phyloP scores from a whole-genome alignment of 73 alveolate species.

The Stentor coeruleus region DNA sequence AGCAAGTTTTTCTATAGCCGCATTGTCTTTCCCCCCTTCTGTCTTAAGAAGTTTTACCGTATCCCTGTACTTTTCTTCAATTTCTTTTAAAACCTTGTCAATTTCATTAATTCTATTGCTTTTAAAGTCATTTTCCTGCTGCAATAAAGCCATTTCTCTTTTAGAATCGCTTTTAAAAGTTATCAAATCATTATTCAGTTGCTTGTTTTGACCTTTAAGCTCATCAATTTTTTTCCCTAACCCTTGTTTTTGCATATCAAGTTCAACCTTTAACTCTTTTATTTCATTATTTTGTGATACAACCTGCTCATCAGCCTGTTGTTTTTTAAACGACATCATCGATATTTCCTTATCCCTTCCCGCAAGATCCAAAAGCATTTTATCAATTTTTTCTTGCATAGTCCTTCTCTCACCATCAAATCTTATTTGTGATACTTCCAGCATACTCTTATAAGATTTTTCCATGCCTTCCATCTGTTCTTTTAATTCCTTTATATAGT shows the following conservation, averaged over 20 bases:
- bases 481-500: neutral
- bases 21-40: constrained; percentile 1
- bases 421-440: neutral
- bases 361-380: constrained; percentile 47
- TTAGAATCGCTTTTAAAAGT: constrained; percentile 5
- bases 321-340: constrained; percentile 62
- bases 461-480: neutral
- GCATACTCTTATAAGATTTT: no score
- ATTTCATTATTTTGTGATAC: constrained; percentile 88
- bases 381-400: constrained; percentile 57
- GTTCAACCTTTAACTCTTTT: constrained; percentile 61
- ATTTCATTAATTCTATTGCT: neutral
- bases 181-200: neutral
- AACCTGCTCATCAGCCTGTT: constrained; percentile 55
- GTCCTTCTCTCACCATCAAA: constrained; percentile 50
- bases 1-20: neutral
- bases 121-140: constrained; percentile 23
- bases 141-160: constrained; percentile 1
- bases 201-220: neutral
- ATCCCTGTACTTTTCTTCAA: constrained; percentile 20
- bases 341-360: constrained; percentile 58
- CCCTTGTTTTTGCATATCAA: neutral
- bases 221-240: neutral
- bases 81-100: neutral
- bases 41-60: constrained; percentile 7